These are phyloP conservation scores for Solanum hybrid DNA, from an alignment of 305 asterid genomes.

Conservation along the genomic window DNA sequence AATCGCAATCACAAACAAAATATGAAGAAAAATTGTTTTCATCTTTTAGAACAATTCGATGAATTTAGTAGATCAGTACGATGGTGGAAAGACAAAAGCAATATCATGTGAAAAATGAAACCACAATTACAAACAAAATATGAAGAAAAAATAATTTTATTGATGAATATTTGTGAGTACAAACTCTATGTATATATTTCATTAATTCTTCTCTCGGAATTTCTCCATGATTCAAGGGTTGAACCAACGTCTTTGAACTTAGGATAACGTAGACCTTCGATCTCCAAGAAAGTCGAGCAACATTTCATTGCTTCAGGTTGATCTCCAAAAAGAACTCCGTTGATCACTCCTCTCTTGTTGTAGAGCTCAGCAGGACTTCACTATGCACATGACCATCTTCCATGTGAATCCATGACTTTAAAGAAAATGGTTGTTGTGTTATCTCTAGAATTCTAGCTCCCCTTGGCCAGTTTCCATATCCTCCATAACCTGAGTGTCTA, in stretches of 20 bases:
- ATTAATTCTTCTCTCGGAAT: background rate
- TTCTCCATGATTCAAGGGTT: background rate
- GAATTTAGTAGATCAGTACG: background rate
- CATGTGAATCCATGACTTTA: conserved; percentile 87
- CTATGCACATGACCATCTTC: conserved; percentile 65
- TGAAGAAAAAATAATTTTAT: background rate
- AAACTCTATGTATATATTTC: background rate
- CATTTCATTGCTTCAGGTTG: background rate
- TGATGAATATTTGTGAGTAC: background rate
- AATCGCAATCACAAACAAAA: background rate
- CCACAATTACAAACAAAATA: background rate
- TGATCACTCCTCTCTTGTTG: background rate
- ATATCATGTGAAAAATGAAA: background rate
- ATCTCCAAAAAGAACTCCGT: background rate
- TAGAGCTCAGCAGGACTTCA: conserved; percentile 19
- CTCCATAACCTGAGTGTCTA: conserved; percentile 91
- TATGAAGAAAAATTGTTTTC: background rate
- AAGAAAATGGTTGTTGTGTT: conserved; percentile 41
- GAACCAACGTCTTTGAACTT: background rate
- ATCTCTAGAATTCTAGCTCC: conserved; percentile 71
- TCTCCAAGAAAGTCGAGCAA: background rate
- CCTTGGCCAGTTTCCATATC: conserved; percentile 79
- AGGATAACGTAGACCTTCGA: background rate
- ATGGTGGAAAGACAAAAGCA: background rate
- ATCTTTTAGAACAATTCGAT: background rate